Base-by-base conservation (phyloP, 129 eudicot genomes). In the Artemisia argyi region DNA sequence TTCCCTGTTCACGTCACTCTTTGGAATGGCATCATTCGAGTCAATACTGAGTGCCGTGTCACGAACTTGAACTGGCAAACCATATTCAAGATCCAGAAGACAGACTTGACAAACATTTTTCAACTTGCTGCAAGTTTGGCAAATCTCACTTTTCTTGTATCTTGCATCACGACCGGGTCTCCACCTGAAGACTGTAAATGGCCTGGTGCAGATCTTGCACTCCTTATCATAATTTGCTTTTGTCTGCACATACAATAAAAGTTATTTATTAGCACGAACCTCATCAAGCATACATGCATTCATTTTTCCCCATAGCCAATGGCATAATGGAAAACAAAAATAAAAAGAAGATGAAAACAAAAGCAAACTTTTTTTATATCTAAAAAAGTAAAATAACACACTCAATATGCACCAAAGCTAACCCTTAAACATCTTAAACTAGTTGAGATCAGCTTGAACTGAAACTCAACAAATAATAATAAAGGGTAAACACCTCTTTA, bases 111-210 rank as follows among this genome's bases (percentile, higher is more conserved):
- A 92, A 3, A 92, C 98, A 61, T 89, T 89, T 79, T 89, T 92
- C 83, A 92, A 69, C 78, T 92, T 92, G 81, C 95, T 78, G 80
- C 96, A 89, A 48, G 98, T 92, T 74, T 87, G 96, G 73, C 95
- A 92, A 16, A 92, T 92, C 79, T 89, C 96, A 20, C 87, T 67
- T 55, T 89, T 92, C 77, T 92, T 92, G 71, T 92, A 89, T 75
- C 96, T 89, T 54, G 98, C 98, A 78, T 89, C 95, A 46, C 95
- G 85, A 17, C 95, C 98, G 51, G 96, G 96, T 73, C 95, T 92
- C 98, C 98, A 92, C 83, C 98, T 90, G 75, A 92, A 92, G 39
- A 89, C 98, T 0, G 98, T 92, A 73, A 87, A 92, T 6, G 98
- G 98, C 39, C 98, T 68, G 2, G 96, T 92, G 82, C 95, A 92